Conservation (phyloP, 1,284 basidiomycete species). For the Leccinum cinnamomeum region DNA sequence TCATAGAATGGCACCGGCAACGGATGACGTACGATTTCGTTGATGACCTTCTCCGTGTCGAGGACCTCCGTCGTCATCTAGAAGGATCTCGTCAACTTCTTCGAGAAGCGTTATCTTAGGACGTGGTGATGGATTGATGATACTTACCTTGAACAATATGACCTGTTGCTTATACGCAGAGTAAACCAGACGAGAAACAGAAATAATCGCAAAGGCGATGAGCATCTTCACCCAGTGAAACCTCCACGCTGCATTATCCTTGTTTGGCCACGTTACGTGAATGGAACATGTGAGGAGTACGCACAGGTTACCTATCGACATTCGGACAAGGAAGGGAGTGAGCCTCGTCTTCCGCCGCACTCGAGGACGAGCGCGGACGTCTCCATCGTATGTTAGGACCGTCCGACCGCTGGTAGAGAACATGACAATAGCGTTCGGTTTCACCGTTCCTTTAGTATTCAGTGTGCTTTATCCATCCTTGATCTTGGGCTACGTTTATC, state of each 20-base stretch:
- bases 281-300: constrained; percentile 30
- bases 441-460: neutral
- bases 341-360: constrained; percentile 43
- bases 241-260: constrained; percentile 62
- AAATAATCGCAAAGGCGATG: constrained; percentile 77
- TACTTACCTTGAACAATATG: too few relatives aligned
- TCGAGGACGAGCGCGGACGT: constrained; percentile 9
- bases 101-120: too few relatives aligned
- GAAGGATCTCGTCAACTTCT: too few relatives aligned
- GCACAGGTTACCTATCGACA: constrained; percentile 80
- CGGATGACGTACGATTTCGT: too few relatives aligned
- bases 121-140: too few relatives aligned
- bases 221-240: constrained; percentile 73
- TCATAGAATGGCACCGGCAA: too few relatives aligned
- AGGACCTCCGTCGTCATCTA: too few relatives aligned
- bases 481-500: too few relatives aligned
- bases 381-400: constrained; percentile 21
- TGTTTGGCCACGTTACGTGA: constrained; percentile 7
- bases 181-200: constrained; percentile 61
- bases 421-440: neutral
- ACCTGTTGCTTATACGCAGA: constrained; percentile 30
- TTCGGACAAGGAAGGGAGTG: constrained; percentile 71
- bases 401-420: neutral
- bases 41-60: too few relatives aligned
- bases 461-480: too few relatives aligned